Evolutionary conservation across 371 early-diverging fungal species (phyloP).

Genomic region (Saksenaea vasiformis): DNA sequence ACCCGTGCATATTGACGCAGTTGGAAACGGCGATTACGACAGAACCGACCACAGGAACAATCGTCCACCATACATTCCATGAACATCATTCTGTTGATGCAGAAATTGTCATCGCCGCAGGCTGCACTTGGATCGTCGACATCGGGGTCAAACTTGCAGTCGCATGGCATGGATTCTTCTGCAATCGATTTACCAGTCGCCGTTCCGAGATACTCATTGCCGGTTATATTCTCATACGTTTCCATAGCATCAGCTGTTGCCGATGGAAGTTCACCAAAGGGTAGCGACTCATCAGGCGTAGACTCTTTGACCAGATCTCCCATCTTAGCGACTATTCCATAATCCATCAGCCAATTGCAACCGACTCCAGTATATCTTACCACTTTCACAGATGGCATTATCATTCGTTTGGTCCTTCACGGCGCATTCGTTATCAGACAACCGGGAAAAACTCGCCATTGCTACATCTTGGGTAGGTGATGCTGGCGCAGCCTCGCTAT

Average conservation of each 20-base stretch:
- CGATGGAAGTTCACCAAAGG: slow-evolving; percentile 25
- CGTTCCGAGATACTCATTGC: slow-evolving; percentile 69
- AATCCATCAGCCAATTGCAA: not conserved
- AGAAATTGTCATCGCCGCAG: slow-evolving; percentile 85
- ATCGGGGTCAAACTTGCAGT: slow-evolving; percentile 73
- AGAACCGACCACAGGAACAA: slow-evolving; percentile 88
- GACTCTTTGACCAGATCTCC: not conserved
- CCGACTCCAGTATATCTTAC: not conserved
- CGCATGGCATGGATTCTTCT: slow-evolving; percentile 80
- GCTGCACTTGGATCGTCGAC: slow-evolving; percentile 57
- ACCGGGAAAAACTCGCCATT: no score
- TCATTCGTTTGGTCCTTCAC: no score
- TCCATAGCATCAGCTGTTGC: slow-evolving; percentile 56
- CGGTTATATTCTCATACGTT: slow-evolving; percentile 61
- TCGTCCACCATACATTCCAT: slow-evolving; percentile 90
- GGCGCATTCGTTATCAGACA: no score
- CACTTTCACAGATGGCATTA: not conserved
- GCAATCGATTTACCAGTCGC: slow-evolving; percentile 71
- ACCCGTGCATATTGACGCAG: slow-evolving; percentile 80
- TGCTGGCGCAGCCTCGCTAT: no score
- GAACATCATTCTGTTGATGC: slow-evolving; percentile 91
- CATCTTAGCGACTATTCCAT: not conserved
- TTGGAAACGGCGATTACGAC: slow-evolving; percentile 91
- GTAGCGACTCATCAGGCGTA: not conserved
- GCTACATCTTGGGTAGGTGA: no score